phyloP scores from a whole-genome alignment of 306 rosid genomes.

The Datisca glomerata region DNA sequence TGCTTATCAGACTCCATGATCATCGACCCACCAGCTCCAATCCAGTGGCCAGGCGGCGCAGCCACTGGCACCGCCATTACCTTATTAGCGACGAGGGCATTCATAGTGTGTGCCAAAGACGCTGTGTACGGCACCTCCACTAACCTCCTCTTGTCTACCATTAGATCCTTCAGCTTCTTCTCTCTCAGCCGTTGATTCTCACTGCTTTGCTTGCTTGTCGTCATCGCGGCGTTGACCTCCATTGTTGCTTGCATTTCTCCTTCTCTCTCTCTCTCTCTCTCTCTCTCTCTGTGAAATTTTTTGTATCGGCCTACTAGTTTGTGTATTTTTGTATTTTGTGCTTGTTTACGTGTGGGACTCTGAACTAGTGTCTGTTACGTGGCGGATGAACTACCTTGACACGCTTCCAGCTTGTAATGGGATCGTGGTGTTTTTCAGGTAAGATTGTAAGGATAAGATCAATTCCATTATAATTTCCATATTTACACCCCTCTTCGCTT shows the following conservation, averaged over 20 bases:
- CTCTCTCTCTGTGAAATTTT: not conserved
- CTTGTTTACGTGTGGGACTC: no score
- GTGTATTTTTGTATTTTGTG: no score
- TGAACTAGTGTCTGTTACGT: no score
- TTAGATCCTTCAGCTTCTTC: constrained; percentile 48
- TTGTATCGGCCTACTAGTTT: no score
- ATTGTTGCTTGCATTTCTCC: constrained; percentile 28
- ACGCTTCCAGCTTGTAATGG: no score
- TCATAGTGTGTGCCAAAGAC: constrained; percentile 64
- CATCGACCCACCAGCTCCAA: constrained; percentile 88
- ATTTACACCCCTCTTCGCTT: no score
- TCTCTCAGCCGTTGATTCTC: constrained; percentile 22
- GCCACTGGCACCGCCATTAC: constrained; percentile 83
- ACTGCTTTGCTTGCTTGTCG: constrained; percentile 9
- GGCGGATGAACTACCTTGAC: no score
- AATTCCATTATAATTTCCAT: no score
- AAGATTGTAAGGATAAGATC: no score
- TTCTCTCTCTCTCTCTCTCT: no score
- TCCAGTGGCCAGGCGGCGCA: constrained; percentile 90
- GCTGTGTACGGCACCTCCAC: constrained; percentile 92
- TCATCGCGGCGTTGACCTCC: not conserved
- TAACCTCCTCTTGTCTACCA: constrained; percentile 44
- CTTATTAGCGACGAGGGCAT: constrained; percentile 50
- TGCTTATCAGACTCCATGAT: constrained; percentile 73
- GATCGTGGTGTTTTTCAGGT: no score